These are phyloP conservation scores for Fusarium sp. DNA, from an alignment of 2,329 filamentous ascomycete species.

Conservation along the genomic window DNA sequence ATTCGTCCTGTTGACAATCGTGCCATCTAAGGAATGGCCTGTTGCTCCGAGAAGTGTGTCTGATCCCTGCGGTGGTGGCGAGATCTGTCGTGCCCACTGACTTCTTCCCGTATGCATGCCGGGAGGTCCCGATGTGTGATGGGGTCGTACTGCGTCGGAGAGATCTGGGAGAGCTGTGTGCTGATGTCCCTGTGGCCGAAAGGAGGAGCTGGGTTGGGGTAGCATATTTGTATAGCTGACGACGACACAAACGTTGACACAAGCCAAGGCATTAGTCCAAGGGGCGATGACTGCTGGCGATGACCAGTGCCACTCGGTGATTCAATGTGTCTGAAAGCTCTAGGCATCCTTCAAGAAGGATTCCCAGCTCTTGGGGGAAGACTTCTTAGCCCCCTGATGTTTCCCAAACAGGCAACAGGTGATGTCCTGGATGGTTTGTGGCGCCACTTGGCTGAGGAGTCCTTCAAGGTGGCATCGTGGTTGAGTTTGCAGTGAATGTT, in stretches of 20 bases:
- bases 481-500: conserved; percentile 9
- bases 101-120: not conserved
- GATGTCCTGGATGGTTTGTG: not conserved
- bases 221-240: not conserved
- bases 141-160: not conserved
- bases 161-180: not conserved
- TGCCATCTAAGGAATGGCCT: not conserved
- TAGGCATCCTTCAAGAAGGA: not conserved
- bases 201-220: not conserved
- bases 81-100: not conserved
- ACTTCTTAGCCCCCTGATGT: not conserved
- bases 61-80: not conserved
- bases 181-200: not conserved
- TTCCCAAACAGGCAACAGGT: not conserved
- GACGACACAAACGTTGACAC: not conserved
- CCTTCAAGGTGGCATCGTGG: not conserved
- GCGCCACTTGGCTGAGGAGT: conserved; percentile 12
- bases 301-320: conserved; percentile 47
- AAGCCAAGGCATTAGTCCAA: not conserved
- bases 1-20: not conserved
- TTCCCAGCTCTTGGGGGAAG: not conserved
- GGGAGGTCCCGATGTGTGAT: not conserved
- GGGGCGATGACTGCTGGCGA: not conserved
- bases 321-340: conserved; percentile 47
- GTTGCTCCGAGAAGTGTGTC: not conserved